Conservation (phyloP, 306 rosid species). For the Gillenia trifoliata region DNA sequence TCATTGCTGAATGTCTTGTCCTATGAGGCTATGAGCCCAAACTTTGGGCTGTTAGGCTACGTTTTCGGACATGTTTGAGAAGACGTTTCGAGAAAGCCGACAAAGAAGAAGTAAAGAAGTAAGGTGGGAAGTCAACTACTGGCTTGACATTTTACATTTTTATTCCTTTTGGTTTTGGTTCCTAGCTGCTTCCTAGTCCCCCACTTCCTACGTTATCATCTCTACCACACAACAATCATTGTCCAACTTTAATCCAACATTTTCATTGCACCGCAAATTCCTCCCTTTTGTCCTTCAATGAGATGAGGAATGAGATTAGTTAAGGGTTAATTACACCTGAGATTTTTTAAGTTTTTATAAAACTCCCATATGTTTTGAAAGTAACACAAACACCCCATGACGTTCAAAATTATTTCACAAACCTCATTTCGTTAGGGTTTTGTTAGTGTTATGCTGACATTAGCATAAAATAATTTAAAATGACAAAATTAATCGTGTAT, state of each 20-base stretch:
- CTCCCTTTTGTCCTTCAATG: not conserved
- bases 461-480: no score
- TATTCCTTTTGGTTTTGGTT: not conserved
- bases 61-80: not conserved
- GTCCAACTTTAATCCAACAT: constrained; percentile 31
- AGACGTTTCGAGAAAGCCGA: constrained; percentile 7
- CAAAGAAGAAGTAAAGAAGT: not conserved
- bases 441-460: no score
- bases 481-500: no score
- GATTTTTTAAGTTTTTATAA: no score
- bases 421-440: no score
- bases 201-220: not conserved
- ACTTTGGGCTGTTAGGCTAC: not conserved
- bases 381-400: no score
- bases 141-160: constrained; percentile 4
- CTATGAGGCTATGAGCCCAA: not conserved
- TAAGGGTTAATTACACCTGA: no score
- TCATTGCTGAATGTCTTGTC: not conserved
- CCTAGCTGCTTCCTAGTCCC: not conserved
- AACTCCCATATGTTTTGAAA: no score
- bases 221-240: not conserved
- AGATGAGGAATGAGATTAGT: not conserved
- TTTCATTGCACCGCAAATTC: constrained; percentile 31
- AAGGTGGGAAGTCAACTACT: not conserved
- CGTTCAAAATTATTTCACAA: no score